phyloP scores from a whole-genome alignment of 495 filamentous ascomycete genomes.

The Xylaria palmicola region DNA sequence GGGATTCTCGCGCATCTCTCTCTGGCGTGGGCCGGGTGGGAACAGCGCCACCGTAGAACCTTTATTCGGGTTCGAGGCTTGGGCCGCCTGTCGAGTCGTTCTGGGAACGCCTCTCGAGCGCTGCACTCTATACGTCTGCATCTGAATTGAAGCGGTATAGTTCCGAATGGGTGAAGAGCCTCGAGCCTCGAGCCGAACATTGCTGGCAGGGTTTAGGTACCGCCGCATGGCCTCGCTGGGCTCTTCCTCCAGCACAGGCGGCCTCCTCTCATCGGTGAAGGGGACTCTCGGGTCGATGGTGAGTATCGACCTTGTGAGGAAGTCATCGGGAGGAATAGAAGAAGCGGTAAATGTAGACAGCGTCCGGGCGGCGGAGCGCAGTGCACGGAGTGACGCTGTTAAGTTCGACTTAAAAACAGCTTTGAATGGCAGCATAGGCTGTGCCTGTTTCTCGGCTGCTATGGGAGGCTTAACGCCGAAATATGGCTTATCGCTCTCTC shows the following conservation, averaged over 20 bases:
- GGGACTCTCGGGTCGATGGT: slow-evolving; percentile 70
- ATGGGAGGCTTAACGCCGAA: slow-evolving; percentile 32
- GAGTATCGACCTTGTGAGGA: slow-evolving; percentile 81
- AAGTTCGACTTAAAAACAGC: slow-evolving; percentile 87
- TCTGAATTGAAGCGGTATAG: slow-evolving; percentile 78
- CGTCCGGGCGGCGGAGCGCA: slow-evolving; percentile 80
- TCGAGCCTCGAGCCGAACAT: slow-evolving; percentile 59
- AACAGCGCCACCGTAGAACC: slow-evolving; percentile 30
- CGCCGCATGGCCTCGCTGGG: slow-evolving; percentile 85
- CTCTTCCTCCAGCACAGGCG: slow-evolving; percentile 68
- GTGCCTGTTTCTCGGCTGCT: slow-evolving; percentile 36
- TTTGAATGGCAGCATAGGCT: slow-evolving; percentile 39
- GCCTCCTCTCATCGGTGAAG: slow-evolving; percentile 86
- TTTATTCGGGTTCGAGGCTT: slow-evolving; percentile 34
- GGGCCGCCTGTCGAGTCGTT: slow-evolving; percentile 34
- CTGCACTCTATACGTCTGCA: slow-evolving; percentile 75
- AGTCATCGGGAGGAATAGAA: slow-evolving; percentile 79
- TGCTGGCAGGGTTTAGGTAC: slow-evolving; percentile 83
- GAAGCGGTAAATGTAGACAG: slow-evolving; percentile 74
- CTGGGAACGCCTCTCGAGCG: slow-evolving; percentile 41
- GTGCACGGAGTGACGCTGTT: slow-evolving; percentile 83
- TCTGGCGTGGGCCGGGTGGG: slow-evolving; percentile 62
- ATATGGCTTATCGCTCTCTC: slow-evolving; percentile 41
- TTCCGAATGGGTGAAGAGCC: slow-evolving; percentile 26
- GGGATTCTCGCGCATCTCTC: slow-evolving; percentile 88